A percentile compares a stretch with the other conserved stretches of the same genome.
phyloP scores from a whole-genome alignment of 768 basidiomycete species.

The Rhodotorula toruloides region DNA sequence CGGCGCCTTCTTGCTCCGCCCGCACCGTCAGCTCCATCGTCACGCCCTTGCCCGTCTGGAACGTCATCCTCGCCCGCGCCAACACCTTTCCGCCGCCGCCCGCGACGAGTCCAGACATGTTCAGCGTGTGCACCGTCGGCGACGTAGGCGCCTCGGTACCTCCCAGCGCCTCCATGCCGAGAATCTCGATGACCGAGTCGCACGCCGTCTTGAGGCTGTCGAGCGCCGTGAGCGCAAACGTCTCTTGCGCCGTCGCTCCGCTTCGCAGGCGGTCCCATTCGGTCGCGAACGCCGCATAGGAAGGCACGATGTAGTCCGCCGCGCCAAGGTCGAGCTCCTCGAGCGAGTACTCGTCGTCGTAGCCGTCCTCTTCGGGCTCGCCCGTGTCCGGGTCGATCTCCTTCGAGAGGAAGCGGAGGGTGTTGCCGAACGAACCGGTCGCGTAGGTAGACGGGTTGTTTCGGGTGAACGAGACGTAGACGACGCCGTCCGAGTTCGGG shows the following conservation, averaged over 20 bases:
- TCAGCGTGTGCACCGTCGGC: conserved; percentile 84
- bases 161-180: conserved; percentile 94
- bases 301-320: conserved; percentile 93
- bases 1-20: conserved; percentile 81
- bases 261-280: conserved; percentile 91
- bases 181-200: conserved; percentile 88
- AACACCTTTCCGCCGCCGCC: conserved; percentile 96
- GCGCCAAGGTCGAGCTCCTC: conserved; percentile 93
- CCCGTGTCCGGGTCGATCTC: conserved; percentile 94
- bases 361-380: conserved; percentile 95
- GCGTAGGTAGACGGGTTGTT: conserved; percentile 69
- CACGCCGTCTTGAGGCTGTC: conserved; percentile 94
- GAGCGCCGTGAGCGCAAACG: conserved; percentile 84
- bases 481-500: conserved; percentile 68
- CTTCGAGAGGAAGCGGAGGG: conserved; percentile 91
- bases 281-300: conserved; percentile 78
- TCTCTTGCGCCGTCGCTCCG: conserved; percentile 77
- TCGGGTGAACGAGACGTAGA: conserved; percentile 92
- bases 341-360: conserved; percentile 95
- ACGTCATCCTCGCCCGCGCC: conserved; percentile 92
- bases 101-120: conserved; percentile 79
- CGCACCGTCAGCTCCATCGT: conserved; percentile 85
- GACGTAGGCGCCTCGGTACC: conserved; percentile 78
- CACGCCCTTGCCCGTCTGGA: conserved; percentile 78
- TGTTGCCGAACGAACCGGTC: conserved; percentile 78